Conservation (phyloP, 352 stramenopile species). For the Pythium scleroteichum region DNA sequence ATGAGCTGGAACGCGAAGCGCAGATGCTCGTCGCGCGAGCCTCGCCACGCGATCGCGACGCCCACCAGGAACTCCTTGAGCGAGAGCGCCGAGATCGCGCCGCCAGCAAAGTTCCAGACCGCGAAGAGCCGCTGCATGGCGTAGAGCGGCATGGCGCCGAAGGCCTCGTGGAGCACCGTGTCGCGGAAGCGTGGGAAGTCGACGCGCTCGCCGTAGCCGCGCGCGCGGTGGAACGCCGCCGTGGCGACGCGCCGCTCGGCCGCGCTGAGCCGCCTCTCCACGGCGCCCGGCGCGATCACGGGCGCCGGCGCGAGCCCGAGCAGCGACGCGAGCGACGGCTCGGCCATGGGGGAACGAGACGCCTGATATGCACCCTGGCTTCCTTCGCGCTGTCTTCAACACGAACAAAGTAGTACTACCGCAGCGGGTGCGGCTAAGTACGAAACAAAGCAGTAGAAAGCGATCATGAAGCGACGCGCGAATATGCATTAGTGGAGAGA, state of each 20-base stretch:
- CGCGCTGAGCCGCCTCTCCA: conserved; percentile 30
- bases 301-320: conserved; percentile 26
- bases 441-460: conserved; percentile 2
- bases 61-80: conserved; percentile 43
- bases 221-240: conserved; percentile 44
- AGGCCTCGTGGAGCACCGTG: conserved; percentile 41
- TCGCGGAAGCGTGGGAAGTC: conserved; percentile 38
- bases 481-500: background rate
- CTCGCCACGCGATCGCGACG: conserved; percentile 32
- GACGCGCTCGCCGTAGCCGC: conserved; percentile 35
- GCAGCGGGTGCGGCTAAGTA: background rate
- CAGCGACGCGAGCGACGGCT: conserved; percentile 25
- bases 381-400: conserved; percentile 9
- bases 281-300: conserved; percentile 28
- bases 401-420: background rate
- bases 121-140: conserved; percentile 38
- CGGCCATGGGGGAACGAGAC: background rate
- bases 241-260: conserved; percentile 29
- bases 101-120: conserved; percentile 35
- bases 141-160: conserved; percentile 31
- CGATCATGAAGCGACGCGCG: background rate
- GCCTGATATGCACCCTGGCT: background rate
- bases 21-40: conserved; percentile 47
- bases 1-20: conserved; percentile 46
- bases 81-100: conserved; percentile 22